Conservation (phyloP, 1,284 basidiomycete species). For the Ceratobasidium sp. region DNA sequence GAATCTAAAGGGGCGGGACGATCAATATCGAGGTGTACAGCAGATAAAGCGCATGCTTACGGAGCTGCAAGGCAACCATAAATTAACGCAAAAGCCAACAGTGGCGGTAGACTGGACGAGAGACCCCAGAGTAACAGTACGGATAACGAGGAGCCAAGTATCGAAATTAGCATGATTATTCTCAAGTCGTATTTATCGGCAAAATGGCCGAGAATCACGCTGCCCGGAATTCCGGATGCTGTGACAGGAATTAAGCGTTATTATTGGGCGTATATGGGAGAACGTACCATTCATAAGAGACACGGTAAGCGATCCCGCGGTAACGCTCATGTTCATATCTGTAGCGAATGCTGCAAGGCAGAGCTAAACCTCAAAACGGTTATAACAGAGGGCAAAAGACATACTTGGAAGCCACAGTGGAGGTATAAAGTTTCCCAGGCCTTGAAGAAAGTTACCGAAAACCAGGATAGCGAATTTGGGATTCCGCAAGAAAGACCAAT, state of each 20-base stretch:
- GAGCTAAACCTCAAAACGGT: neutral
- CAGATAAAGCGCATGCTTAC: constrained; percentile 17
- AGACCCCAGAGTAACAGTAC: constrained; percentile 50
- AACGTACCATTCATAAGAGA: constrained; percentile 50
- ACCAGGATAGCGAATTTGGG: constrained; percentile 48
- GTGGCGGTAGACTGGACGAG: constrained; percentile 31
- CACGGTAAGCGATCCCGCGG: constrained; percentile 47
- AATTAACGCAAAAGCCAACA: constrained; percentile 46
- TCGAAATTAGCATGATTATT: constrained; percentile 44
- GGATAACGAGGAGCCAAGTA: constrained; percentile 46
- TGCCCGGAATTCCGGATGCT: constrained; percentile 47
- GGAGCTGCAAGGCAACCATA: constrained; percentile 49
- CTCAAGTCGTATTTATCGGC: constrained; percentile 49
- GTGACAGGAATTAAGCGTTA: neutral
- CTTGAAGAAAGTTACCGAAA: constrained; percentile 49
- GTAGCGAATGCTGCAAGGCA: constrained; percentile 47
- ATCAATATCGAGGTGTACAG: no score
- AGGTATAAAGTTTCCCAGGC: constrained; percentile 50
- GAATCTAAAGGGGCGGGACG: constrained; percentile 36
- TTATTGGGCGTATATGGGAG: neutral
- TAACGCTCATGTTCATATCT: constrained; percentile 49
- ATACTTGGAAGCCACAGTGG: constrained; percentile 49
- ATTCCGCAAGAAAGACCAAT: constrained; percentile 46
- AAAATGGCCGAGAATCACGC: constrained; percentile 46
- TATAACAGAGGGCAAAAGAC: neutral